These are phyloP conservation scores for Penicillium dipodomyicola DNA, from an alignment of 495 filamentous ascomycete species.

Conservation along the genomic window DNA sequence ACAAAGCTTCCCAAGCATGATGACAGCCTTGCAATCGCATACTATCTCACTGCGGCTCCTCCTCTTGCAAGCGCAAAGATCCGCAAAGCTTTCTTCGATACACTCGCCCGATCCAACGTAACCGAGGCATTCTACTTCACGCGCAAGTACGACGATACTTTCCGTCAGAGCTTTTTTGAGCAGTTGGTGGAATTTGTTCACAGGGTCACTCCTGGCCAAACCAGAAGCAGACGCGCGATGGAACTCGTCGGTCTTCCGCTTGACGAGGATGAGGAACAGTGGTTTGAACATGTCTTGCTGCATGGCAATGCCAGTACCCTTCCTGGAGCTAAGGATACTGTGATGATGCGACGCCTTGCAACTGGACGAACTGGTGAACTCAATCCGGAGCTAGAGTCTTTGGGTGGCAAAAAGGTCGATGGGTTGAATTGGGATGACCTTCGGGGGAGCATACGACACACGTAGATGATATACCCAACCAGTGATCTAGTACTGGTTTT, in stretches of 20 bases:
- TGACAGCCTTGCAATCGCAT: conserved; percentile 65
- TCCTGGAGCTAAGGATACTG: conserved; percentile 62
- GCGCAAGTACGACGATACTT: conserved; percentile 57
- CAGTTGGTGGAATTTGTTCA: conserved; percentile 64
- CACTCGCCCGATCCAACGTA: conserved; percentile 63
- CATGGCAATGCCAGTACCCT: conserved; percentile 59
- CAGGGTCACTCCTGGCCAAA: conserved; percentile 40
- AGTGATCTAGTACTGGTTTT: conserved; percentile 10
- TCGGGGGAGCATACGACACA: conserved; percentile 38
- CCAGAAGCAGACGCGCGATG: conserved; percentile 54
- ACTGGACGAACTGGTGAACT: conserved; percentile 48
- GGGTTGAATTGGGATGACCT: conserved; percentile 54
- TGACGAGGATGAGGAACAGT: conserved; percentile 63
- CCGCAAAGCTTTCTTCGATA: conserved; percentile 61
- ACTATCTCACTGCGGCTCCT: conserved; percentile 70
- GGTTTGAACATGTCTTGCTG: conserved; percentile 65
- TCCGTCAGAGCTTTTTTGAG: conserved; percentile 61
- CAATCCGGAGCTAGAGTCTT: conserved; percentile 36
- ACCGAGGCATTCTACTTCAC: conserved; percentile 73
- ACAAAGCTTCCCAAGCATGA: conserved; percentile 57
- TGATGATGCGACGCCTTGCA: conserved; percentile 64
- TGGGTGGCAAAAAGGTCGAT: conserved; percentile 50
- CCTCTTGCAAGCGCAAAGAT: conserved; percentile 57
- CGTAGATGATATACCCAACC: conserved; percentile 23
- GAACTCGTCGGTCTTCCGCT: conserved; percentile 72